phyloP scores from a whole-genome alignment of 108 stramenopile species.

The Conticribra guillardii region DNA sequence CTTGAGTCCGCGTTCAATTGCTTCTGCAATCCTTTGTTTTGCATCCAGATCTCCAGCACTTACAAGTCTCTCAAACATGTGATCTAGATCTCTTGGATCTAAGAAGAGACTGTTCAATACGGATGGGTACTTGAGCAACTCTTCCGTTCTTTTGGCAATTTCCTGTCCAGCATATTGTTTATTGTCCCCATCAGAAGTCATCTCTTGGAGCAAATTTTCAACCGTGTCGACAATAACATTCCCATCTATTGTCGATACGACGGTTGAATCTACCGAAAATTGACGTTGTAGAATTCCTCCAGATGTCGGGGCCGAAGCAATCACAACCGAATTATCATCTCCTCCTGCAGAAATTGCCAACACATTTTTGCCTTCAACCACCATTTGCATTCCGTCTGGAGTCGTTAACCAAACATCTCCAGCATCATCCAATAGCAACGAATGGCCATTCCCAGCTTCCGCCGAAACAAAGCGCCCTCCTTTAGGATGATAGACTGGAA shows the following conservation, averaged over 20 bases:
- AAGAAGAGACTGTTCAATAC: slow-evolving; percentile 71
- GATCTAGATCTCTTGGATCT: slow-evolving; percentile 64
- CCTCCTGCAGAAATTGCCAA: slow-evolving; percentile 68
- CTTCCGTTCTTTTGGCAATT: slow-evolving; percentile 59
- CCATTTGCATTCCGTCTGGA: slow-evolving; percentile 26
- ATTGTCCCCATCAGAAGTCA: slow-evolving; percentile 23
- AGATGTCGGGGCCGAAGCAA: slow-evolving; percentile 39
- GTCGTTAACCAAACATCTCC: slow-evolving; percentile 72
- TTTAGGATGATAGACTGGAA: slow-evolving; percentile 49
- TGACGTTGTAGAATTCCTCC: slow-evolving; percentile 10
- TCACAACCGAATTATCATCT: slow-evolving; percentile 46
- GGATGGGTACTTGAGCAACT: slow-evolving; percentile 65
- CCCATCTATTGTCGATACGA: slow-evolving; percentile 35
- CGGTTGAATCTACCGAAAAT: slow-evolving; percentile 42
- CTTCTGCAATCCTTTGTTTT: slow-evolving; percentile 50
- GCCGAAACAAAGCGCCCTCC: slow-evolving; percentile 54
- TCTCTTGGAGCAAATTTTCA: slow-evolving; percentile 41
- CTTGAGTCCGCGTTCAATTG: slow-evolving; percentile 66
- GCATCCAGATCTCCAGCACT: slow-evolving; percentile 26
- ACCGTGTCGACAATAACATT: slow-evolving; percentile 41
- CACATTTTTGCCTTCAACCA: slow-evolving; percentile 42
- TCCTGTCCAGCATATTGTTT: slow-evolving; percentile 37
- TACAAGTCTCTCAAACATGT: slow-evolving; percentile 55
- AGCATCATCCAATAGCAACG: slow-evolving; percentile 60
- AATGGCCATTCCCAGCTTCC: slow-evolving; percentile 60